Evolutionary conservation across 331 rosid species (phyloP).

Genomic region (Telfairia occidentalis): DNA sequence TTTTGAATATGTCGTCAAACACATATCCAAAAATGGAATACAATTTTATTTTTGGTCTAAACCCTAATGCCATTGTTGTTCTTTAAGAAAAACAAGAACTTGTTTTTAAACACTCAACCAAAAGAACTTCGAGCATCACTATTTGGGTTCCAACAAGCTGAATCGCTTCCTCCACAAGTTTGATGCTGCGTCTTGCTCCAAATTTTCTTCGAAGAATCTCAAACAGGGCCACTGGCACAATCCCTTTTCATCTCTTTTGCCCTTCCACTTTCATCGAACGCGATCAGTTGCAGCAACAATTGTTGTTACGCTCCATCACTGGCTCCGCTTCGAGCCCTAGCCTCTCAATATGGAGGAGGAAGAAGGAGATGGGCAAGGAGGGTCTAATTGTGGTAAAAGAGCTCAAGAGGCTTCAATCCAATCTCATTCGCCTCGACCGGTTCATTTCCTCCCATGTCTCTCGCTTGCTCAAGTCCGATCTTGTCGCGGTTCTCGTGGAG

Average conservation of each 20-base stretch:
- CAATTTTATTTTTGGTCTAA: too few relatives aligned
- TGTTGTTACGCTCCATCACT: constrained; percentile 13
- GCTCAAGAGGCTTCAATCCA: constrained; percentile 57
- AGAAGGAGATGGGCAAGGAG: constrained; percentile 86
- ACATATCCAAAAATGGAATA: too few relatives aligned
- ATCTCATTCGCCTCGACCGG: constrained; percentile 54
- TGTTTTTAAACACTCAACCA: too few relatives aligned
- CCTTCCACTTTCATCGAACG: background rate
- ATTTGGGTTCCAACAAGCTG: too few relatives aligned
- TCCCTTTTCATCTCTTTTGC: background rate
- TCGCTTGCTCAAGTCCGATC: constrained; percentile 89
- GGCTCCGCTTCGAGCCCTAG: constrained; percentile 66
- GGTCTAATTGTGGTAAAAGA: constrained; percentile 65
- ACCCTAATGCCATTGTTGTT: too few relatives aligned
- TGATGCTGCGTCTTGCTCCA: constrained; percentile 34
- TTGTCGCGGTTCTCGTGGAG: constrained; percentile 69
- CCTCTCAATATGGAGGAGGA: constrained; percentile 91
- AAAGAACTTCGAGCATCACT: too few relatives aligned
- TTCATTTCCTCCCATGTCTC: constrained; percentile 59
- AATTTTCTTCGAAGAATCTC: constrained; percentile 31
- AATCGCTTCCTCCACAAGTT: background rate
- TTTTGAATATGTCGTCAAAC: too few relatives aligned
- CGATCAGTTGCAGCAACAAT: background rate
- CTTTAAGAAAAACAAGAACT: too few relatives aligned
- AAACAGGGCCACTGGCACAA: constrained; percentile 8